These are phyloP conservation scores for Glycine tomentella DNA, from an alignment of 306 rosid genomes.

Conservation along the genomic window DNA sequence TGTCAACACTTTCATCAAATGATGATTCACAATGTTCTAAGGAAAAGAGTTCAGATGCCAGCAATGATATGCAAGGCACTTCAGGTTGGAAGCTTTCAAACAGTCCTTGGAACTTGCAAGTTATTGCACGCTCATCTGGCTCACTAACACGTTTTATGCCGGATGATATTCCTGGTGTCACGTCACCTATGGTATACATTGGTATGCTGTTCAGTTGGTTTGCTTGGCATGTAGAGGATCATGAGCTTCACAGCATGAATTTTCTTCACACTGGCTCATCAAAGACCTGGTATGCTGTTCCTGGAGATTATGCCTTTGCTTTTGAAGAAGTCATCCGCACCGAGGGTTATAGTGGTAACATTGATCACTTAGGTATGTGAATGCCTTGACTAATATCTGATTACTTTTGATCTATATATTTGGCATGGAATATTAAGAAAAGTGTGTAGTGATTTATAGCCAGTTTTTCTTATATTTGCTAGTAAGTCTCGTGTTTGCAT, in stretches of 20 bases:
- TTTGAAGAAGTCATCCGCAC: conserved; percentile 89
- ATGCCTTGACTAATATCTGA: conserved; percentile 33
- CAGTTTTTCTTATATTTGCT: conserved; percentile 16
- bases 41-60: conserved; percentile 61
- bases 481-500: conserved; percentile 27
- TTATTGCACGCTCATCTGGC: conserved; percentile 94
- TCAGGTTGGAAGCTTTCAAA: conserved; percentile 99
- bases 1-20: conserved; percentile 49
- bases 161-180: conserved; percentile 97
- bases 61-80: conserved; percentile 77
- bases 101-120: conserved; percentile 98
- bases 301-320: conserved; percentile 85
- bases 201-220: conserved; percentile 99
- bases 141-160: conserved; percentile 99
- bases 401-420: conserved; percentile 13
- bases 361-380: conserved; percentile 87
- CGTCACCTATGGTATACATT: conserved; percentile 98
- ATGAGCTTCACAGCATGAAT: conserved; percentile 99
- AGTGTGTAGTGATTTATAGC: conserved; percentile 20
- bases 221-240: conserved; percentile 99
- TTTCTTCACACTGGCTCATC: conserved; percentile 93
- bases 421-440: conserved; percentile 23
- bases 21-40: conserved; percentile 59
- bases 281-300: conserved; percentile 98
- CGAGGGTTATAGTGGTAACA: conserved; percentile 77